Percentiles rank a stretch among this genome's conserved stretches.
Conservation (phyloP, 1,284 basidiomycete genomes). For the Ceratobasidium sp. region DNA sequence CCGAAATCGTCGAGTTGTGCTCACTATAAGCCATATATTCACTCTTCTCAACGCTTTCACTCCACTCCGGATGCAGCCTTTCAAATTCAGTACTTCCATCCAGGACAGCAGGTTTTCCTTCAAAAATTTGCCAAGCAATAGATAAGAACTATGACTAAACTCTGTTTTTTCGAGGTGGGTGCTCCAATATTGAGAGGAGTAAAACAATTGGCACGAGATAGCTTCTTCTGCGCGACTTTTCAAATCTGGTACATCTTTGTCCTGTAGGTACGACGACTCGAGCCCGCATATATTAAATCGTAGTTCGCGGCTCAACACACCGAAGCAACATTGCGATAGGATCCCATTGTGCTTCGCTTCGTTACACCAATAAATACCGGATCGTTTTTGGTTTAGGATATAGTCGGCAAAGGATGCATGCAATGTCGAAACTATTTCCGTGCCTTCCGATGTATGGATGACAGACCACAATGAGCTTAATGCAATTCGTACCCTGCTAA, state of each 20-base stretch:
- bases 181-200: not conserved
- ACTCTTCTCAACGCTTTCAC: too few relatives aligned
- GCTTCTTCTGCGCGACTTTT: not conserved
- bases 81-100: too few relatives aligned
- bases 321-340: not conserved
- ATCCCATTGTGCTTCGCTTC: not conserved
- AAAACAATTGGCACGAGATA: not conserved
- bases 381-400: not conserved
- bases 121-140: not conserved
- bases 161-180: not conserved
- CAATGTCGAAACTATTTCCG: not conserved
- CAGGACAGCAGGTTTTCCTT: not conserved
- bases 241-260: not conserved
- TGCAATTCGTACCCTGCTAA: not conserved
- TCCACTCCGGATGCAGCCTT: too few relatives aligned
- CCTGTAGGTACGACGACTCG: not conserved
- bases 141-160: not conserved
- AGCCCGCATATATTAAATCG: slow-evolving; percentile 2
- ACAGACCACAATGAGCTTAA: not conserved
- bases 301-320: not conserved
- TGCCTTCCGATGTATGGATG: not conserved
- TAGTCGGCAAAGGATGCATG: slow-evolving; percentile 7
- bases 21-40: too few relatives aligned
- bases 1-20: too few relatives aligned
- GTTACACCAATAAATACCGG: not conserved